Conservation (phyloP, 345 rosid genomes). For the Carallia brachiata region DNA sequence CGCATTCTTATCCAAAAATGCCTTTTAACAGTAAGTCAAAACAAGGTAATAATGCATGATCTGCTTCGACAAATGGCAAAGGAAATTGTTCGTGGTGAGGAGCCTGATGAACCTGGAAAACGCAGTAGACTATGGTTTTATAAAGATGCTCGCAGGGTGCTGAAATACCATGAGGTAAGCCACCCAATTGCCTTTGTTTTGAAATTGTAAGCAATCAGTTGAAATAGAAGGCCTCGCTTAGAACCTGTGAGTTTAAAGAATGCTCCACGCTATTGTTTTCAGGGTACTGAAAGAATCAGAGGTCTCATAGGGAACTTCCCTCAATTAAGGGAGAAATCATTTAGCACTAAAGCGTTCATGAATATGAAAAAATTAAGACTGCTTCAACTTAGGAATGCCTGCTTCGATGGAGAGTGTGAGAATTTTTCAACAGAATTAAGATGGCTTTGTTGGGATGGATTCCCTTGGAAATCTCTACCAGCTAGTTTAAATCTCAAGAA, state of each 20-base stretch:
- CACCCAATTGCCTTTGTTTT: background rate
- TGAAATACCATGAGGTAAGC: background rate
- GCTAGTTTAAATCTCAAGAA: background rate
- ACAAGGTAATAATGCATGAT: conserved; percentile 16
- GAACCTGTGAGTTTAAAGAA: too few species aligned
- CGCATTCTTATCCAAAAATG: background rate
- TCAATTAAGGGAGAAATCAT: background rate
- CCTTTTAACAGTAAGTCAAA: background rate
- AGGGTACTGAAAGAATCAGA: background rate
- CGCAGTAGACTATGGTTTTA: background rate
- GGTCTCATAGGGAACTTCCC: background rate
- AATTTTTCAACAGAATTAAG: background rate
- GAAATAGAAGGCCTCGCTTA: background rate
- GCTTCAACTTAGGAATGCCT: background rate
- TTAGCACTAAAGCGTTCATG: background rate
- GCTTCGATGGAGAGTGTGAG: background rate
- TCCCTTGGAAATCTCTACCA: conserved; percentile 3
- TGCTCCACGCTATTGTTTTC: background rate
- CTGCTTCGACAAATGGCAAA: conserved; percentile 5
- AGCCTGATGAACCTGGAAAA: background rate
- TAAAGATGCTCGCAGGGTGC: background rate
- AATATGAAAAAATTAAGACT: conserved; percentile 6
- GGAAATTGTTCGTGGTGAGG: background rate
- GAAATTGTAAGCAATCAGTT: background rate
- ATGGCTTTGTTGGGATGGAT: conserved; percentile 14